These are phyloP conservation scores for Microbotryum lychnidis-dioicae DNA, from an alignment of 1,284 basidiomycete genomes.

Conservation along the genomic window DNA sequence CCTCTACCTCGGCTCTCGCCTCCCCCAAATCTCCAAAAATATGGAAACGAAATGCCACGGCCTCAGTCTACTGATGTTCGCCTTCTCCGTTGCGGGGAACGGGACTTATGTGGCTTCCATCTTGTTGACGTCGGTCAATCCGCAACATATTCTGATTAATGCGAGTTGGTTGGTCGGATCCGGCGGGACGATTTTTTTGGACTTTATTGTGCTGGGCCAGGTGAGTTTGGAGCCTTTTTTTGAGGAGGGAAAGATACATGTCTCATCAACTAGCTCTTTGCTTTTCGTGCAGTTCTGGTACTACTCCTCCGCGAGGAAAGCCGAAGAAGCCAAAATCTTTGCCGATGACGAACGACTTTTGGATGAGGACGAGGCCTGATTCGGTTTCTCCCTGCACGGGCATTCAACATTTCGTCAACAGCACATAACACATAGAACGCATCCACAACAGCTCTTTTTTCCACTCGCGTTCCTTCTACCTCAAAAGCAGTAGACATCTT, in stretches of 20 bases:
- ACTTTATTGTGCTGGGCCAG: constrained; percentile 34
- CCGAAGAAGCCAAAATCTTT: constrained; percentile 3
- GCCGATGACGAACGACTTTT: constrained; percentile 4
- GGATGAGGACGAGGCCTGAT: no score
- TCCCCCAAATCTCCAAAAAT: constrained; percentile 35
- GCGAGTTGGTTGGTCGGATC: constrained; percentile 33
- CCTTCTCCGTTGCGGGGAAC: constrained; percentile 34
- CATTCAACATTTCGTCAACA: no score
- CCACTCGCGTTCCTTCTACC: no score
- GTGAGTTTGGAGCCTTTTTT: constrained; percentile 2
- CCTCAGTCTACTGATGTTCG: constrained; percentile 35
- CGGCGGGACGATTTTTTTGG: constrained; percentile 35
- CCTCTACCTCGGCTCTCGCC: constrained; percentile 31
- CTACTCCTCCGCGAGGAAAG: no score
- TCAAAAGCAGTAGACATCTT: no score
- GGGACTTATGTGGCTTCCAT: constrained; percentile 34
- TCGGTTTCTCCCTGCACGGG: no score
- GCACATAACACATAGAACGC: no score
- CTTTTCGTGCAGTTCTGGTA: no score
- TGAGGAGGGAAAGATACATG: no score
- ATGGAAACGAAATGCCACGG: constrained; percentile 35
- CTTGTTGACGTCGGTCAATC: constrained; percentile 22
- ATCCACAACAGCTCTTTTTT: no score
- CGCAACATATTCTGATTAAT: constrained; percentile 34
- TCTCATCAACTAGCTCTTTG: no score